Evolutionary conservation across 1,284 basidiomycete species (phyloP).

Genomic region (Pascua sp.): DNA sequence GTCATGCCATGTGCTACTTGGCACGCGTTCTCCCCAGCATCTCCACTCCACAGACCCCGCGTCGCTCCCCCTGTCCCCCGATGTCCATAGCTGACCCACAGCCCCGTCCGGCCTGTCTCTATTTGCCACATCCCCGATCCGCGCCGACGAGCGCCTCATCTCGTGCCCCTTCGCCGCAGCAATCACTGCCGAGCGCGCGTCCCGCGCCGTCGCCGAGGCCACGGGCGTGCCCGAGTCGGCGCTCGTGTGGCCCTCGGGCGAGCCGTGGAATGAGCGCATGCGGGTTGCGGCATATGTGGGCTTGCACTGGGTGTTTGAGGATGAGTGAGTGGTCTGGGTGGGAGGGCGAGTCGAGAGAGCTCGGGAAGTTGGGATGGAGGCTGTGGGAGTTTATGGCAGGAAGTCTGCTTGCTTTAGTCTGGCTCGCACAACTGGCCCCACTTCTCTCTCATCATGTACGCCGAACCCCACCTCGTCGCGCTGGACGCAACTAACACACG

Average conservation of each 20-base stretch:
- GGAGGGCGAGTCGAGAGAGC: conserved; percentile 22
- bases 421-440: no score
- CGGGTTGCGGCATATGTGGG: conserved; percentile 66
- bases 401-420: no score
- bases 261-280: conserved; percentile 66
- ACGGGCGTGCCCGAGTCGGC: conserved; percentile 18
- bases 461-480: no score
- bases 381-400: no score
- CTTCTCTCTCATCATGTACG: no score
- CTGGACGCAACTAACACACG: background rate
- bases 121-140: conserved; percentile 55
- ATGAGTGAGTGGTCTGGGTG: conserved; percentile 19
- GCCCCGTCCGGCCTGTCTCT: conserved; percentile 58
- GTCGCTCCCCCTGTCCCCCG: background rate
- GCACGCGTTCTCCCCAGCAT: no score
- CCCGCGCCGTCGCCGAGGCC: conserved; percentile 52
- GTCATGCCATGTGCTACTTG: no score
- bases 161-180: conserved; percentile 71
- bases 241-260: conserved; percentile 26
- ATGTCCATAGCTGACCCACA: conserved; percentile 27
- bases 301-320: conserved; percentile 62
- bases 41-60: no score
- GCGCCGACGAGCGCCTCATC: conserved; percentile 59
- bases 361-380: no score
- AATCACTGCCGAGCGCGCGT: conserved; percentile 60